Conservation (phyloP, 805 yeast genomes). For the Saitoella complicata region DNA sequence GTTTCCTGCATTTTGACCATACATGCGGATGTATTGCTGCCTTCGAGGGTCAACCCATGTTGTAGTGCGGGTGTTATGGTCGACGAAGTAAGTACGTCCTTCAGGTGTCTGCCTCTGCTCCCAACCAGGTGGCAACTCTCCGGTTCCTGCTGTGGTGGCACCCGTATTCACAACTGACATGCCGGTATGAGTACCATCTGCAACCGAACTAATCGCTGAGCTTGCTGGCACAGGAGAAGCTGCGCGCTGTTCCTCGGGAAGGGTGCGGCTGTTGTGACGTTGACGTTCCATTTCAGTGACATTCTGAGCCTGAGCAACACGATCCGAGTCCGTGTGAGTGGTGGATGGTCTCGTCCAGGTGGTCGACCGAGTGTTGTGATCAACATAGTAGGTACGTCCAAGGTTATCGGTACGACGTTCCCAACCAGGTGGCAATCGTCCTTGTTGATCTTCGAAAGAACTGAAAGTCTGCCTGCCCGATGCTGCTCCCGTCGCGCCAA, state of each 20-base stretch:
- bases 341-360: conserved; percentile 95
- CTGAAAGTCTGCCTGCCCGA: conserved; percentile 32
- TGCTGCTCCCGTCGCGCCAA: conserved; percentile 17
- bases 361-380: conserved; percentile 92
- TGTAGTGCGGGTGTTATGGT: conserved; percentile 97
- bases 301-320: conserved; percentile 21
- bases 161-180: conserved; percentile 46
- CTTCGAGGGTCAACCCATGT: conserved; percentile 99
- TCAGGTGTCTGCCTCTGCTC: conserved; percentile 96
- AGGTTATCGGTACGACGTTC: conserved; percentile 95
- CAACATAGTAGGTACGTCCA: conserved; percentile 95
- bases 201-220: conserved; percentile 2
- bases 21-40: conserved; percentile 93
- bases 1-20: conserved; percentile 40
- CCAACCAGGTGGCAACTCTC: conserved; percentile 98
- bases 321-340: conserved; percentile 25
- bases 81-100: conserved; percentile 96
- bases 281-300: conserved; percentile 74
- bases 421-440: conserved; percentile 97
- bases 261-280: conserved; percentile 77
- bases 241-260: conserved; percentile 43
- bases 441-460: conserved; percentile 92
- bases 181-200: conserved; percentile 1
- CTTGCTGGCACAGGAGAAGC: not conserved
- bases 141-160: conserved; percentile 87